A percentile compares a stretch with the other conserved stretches of the same genome.
Evolutionary conservation across 2,329 filamentous ascomycete species (phyloP).

Genomic region (Cadophora malorum): DNA sequence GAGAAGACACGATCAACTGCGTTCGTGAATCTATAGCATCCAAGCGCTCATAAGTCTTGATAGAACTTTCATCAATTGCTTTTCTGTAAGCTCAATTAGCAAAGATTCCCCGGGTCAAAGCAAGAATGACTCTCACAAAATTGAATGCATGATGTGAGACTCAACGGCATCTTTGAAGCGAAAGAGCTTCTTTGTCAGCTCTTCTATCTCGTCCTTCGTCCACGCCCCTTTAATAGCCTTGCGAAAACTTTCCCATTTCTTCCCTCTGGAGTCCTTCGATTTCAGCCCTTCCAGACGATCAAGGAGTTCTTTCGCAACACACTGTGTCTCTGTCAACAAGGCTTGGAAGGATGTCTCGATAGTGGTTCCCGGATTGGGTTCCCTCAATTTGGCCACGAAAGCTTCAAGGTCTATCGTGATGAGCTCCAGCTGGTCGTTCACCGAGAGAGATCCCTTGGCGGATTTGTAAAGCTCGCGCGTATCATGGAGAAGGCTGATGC

Average conservation of each 20-base stretch:
- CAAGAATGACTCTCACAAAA: background rate
- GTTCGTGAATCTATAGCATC: no score
- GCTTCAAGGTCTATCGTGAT: background rate
- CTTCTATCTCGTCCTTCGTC: background rate
- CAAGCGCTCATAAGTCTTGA: no score
- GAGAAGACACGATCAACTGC: no score
- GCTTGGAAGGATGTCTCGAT: no score
- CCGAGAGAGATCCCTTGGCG: background rate
- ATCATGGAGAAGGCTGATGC: background rate
- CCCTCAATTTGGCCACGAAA: background rate
- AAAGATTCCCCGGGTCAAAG: background rate
- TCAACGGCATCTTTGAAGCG: background rate
- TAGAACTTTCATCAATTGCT: background rate
- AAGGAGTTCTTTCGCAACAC: background rate
- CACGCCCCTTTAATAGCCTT: background rate
- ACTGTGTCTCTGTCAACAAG: background rate
- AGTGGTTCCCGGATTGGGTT: no score
- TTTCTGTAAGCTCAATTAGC: background rate
- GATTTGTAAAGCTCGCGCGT: background rate
- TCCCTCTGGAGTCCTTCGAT: background rate
- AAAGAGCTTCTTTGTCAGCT: background rate
- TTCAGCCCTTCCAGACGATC: background rate
- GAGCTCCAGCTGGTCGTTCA: background rate
- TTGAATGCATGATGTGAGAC: no score
- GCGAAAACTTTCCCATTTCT: background rate